phyloP scores from a whole-genome alignment of 73 alveolate genomes.

The Paramecium caudatum region DNA sequence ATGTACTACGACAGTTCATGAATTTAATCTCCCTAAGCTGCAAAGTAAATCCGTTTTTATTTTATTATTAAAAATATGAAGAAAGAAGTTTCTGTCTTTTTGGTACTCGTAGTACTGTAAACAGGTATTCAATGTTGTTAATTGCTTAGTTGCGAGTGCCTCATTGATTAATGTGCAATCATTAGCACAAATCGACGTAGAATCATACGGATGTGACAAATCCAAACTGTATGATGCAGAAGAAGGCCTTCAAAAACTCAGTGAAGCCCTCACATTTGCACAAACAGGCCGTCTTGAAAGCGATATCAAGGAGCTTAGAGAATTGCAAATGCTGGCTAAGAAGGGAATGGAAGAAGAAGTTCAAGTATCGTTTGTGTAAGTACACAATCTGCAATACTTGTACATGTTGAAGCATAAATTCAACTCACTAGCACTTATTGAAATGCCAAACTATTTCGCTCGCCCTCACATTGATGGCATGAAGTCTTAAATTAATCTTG shows the following conservation, averaged over 20 bases:
- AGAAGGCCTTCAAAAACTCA: slow-evolving; percentile 53
- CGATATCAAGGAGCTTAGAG: slow-evolving; percentile 56
- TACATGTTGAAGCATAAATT: slow-evolving; percentile 64
- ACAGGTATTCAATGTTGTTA: not conserved
- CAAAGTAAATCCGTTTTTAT: slow-evolving; percentile 32
- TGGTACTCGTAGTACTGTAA: slow-evolving; percentile 35
- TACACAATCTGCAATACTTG: slow-evolving; percentile 49
- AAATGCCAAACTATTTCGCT: slow-evolving; percentile 14
- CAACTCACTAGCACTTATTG: slow-evolving; percentile 35
- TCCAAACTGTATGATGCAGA: slow-evolving; percentile 66
- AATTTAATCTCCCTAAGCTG: no score
- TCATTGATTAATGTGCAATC: slow-evolving; percentile 47
- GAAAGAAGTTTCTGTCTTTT: slow-evolving; percentile 25
- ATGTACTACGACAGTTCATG: no score
- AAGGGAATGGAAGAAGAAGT: slow-evolving; percentile 47
- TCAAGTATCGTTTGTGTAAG: slow-evolving; percentile 54
- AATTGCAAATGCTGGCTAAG: slow-evolving; percentile 42
- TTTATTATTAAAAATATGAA: slow-evolving; percentile 39
- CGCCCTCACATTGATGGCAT: slow-evolving; percentile 41
- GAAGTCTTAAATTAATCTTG: slow-evolving; percentile 55
- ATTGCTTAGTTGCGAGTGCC: slow-evolving; percentile 26
- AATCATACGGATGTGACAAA: slow-evolving; percentile 52
- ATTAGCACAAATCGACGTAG: slow-evolving; percentile 37
- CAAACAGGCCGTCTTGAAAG: slow-evolving; percentile 43
- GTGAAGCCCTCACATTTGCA: slow-evolving; percentile 35